Evolutionary conservation across 345 rosid species (phyloP).

Genomic region (Aethionema arabicum): DNA sequence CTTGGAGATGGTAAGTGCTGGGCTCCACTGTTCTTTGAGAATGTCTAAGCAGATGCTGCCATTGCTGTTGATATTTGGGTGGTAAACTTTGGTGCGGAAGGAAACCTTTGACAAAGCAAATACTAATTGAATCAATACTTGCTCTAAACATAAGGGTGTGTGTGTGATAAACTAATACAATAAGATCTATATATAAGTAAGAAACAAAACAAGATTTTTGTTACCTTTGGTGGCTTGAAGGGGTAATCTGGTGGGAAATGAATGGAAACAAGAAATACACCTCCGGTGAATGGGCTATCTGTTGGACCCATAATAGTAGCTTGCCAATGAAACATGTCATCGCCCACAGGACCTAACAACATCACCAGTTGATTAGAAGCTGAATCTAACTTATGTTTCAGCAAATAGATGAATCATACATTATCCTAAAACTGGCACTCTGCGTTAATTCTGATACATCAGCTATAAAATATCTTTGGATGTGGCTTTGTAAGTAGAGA

Average conservation of each 20-base stretch:
- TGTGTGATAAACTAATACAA: not conserved
- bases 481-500: not conserved
- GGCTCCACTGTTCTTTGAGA: conserved; percentile 79
- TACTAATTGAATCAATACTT: not conserved
- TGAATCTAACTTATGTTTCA: not conserved
- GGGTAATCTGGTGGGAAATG: conserved; percentile 85
- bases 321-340: conserved; percentile 83
- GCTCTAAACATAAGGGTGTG: not conserved
- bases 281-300: conserved; percentile 71
- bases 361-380: conserved; percentile 1
- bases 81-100: conserved; percentile 68
- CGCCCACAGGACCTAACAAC: conserved; percentile 60
- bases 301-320: conserved; percentile 79
- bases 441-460: not conserved
- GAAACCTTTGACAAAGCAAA: conserved; percentile 45
- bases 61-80: conserved; percentile 70
- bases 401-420: not conserved
- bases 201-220: not conserved
- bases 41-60: conserved; percentile 78
- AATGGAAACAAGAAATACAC: conserved; percentile 66
- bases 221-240: conserved; percentile 78
- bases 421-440: not conserved
- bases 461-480: conserved; percentile 6
- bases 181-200: conserved; percentile 16
- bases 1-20: conserved; percentile 71